Evolutionary conservation across 208 protist genomes (phyloP), one percentile per base, ranked within the genome.

Genomic region (Balamuthia mandrillaris): DNA sequence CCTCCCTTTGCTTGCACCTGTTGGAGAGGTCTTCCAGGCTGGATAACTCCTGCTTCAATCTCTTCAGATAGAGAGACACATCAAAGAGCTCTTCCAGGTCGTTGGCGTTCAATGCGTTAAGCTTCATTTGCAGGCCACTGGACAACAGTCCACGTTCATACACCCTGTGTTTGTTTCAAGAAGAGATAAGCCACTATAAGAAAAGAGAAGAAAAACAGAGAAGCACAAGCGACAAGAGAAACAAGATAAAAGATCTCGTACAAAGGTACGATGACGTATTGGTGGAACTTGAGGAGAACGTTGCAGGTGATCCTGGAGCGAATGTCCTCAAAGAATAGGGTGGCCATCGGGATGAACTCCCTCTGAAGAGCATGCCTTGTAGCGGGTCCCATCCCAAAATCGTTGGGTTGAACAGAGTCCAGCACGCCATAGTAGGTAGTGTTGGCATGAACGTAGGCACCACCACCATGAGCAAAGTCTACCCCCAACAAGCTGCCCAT

Each of bases 241-340:
- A 31, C 54, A 31, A 29, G n/a, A 12, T 21, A 31, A 35, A 66
- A 16, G 66, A 9, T 3, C 1, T 6, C 66, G 42, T 52, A 75
- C 44, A 78, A 33, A 0, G 68, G 68, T 3, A 39, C 44, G 27
- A 78, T 14, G 31, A 41, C 51, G 68, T 58, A 78, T 47, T 78
- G 45, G 27, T 78, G 68, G 31, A 37, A 78, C 68, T 78, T 78
- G 68, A 78, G 68, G 45, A 78, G 68, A 7, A 35, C 58, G 68
- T 78, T 56, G n/a, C 68, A 47, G 29, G 68, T 33, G 4, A 78
- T 33, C 1, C 68, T 4, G 45, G 51, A 24, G 12, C 68, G 39
- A 27, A 78, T 56, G 44, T 78, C 68, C 31, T 51, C 58, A 49
- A 78, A 78, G 68, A 60, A 78, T 27, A 42, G 68, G 18, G 45